Evolutionary conservation across 805 yeast species (phyloP).

Genomic region (Saturnispora silvae): DNA sequence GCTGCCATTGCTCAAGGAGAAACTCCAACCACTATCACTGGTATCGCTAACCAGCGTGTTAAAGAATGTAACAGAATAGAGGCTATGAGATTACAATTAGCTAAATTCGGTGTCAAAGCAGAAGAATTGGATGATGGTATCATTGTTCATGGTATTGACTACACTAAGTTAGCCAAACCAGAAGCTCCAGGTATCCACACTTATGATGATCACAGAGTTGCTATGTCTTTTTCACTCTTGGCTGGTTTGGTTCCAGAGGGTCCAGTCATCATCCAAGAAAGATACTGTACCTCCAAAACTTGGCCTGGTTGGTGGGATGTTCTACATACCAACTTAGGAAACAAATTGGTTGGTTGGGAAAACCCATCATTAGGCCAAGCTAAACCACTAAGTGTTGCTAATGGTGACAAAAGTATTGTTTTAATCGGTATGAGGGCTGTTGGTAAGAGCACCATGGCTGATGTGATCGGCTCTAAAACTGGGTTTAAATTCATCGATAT

Average conservation of each 20-base stretch:
- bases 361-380: constrained; percentile 14
- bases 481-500: constrained; percentile 67
- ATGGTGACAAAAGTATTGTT: constrained; percentile 49
- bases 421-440: constrained; percentile 98
- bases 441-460: constrained; percentile 81
- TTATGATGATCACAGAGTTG: constrained; percentile 96
- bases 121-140: constrained; percentile 89
- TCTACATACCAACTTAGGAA: constrained; percentile 58
- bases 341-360: constrained; percentile 63
- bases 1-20: constrained; percentile 73
- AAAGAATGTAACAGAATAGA: constrained; percentile 94
- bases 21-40: constrained; percentile 67
- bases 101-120: constrained; percentile 82
- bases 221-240: constrained; percentile 88
- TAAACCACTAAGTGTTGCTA: constrained; percentile 15
- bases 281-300: constrained; percentile 91
- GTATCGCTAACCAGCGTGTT: constrained; percentile 96
- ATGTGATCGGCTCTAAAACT: constrained; percentile 61
- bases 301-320: constrained; percentile 99
- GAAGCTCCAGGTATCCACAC: constrained; percentile 51
- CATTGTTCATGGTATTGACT: constrained; percentile 61
- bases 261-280: constrained; percentile 68
- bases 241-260: constrained; percentile 50
- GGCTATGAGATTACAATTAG: constrained; percentile 85
- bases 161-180: constrained; percentile 46